Evolutionary conservation across 169 alveolate genomes (phyloP).

Genomic region (Perkinsus olseni): DNA sequence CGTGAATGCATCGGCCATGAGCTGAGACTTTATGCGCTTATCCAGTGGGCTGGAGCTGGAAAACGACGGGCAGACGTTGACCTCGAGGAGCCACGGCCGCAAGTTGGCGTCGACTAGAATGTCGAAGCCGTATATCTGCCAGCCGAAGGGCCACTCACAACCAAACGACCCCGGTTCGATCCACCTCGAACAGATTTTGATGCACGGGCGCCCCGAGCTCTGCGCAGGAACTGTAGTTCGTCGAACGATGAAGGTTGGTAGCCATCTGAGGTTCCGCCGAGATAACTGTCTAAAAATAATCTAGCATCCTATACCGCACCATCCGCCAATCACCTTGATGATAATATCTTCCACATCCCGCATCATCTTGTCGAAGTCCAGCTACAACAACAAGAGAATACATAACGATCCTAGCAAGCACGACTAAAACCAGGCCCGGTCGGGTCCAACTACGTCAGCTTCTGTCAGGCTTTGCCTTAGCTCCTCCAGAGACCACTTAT

Average conservation of each 20-base stretch:
- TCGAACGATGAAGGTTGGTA: slow-evolving; percentile 28
- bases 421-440: no score
- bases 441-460: slow-evolving; percentile 39
- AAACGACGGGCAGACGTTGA: slow-evolving; percentile 86
- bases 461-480: slow-evolving; percentile 42
- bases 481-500: slow-evolving; percentile 61
- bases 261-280: slow-evolving; percentile 59
- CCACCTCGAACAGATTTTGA: neutral
- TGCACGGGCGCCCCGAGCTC: neutral
- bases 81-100: slow-evolving; percentile 92
- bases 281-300: slow-evolving; percentile 61
- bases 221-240: neutral
- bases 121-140: slow-evolving; percentile 88
- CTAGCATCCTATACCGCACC: no score
- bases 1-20: slow-evolving; percentile 52
- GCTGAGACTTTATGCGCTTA: slow-evolving; percentile 46
- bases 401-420: neutral
- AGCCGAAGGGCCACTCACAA: slow-evolving; percentile 44
- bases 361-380: slow-evolving; percentile 30
- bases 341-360: slow-evolving; percentile 55
- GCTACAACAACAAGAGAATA: neutral
- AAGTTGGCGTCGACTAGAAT: slow-evolving; percentile 75
- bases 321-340: slow-evolving; percentile 24
- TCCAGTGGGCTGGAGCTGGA: slow-evolving; percentile 54
- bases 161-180: neutral